phyloP scores from a whole-genome alignment of 169 alveolate species.

The Cryptosporidium meleagridis region DNA sequence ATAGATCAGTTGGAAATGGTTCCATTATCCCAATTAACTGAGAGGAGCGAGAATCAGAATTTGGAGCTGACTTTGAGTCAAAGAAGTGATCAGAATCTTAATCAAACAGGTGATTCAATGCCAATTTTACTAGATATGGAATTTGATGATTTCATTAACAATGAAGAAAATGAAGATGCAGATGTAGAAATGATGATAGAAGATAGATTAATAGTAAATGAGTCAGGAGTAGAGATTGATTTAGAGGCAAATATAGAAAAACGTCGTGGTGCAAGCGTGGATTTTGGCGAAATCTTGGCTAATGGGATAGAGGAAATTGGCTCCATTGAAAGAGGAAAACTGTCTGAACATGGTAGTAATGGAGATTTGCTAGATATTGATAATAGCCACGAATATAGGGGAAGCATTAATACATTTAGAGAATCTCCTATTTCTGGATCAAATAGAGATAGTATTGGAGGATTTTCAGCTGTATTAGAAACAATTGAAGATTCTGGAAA shows the following conservation, averaged over 20 bases:
- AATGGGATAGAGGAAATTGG: conserved; percentile 61
- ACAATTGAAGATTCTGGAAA: background rate
- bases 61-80: background rate
- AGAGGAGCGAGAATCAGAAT: background rate
- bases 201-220: background rate
- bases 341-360: background rate
- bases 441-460: conserved; percentile 65
- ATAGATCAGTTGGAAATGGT: conserved; percentile 33
- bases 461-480: conserved; percentile 35
- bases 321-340: background rate
- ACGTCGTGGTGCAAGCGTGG: conserved; percentile 49
- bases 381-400: background rate
- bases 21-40: conserved; percentile 23
- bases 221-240: conserved; percentile 31
- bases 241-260: conserved; percentile 25
- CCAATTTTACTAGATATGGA: conserved; percentile 50
- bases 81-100: background rate
- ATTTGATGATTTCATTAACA: conserved; percentile 60
- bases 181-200: conserved; percentile 38
- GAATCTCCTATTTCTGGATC: background rate
- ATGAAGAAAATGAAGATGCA: background rate
- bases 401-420: conserved; percentile 25
- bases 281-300: conserved; percentile 26
- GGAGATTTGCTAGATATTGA: background rate
- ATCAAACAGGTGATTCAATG: background rate